These are phyloP conservation scores for Iris pallida DNA, from an alignment of 116 monocot genomes.

Conservation along the genomic window DNA sequence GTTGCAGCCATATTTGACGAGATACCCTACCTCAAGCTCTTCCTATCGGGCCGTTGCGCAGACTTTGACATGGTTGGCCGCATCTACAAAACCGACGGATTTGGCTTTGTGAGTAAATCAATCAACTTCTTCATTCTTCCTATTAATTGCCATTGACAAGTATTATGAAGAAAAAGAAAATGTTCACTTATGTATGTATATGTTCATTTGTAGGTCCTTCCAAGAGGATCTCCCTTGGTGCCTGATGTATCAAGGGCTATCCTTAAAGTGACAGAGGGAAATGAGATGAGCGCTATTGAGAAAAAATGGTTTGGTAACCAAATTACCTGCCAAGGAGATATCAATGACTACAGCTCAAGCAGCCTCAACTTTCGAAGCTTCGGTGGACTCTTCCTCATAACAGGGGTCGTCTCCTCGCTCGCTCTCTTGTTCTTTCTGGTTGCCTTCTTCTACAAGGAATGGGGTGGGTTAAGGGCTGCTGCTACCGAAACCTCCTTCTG, in stretches of 20 bases:
- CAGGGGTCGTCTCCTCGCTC: slow-evolving; percentile 24
- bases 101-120: slow-evolving; percentile 42
- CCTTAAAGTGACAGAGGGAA: slow-evolving; percentile 40
- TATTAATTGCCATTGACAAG: neutral
- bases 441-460: slow-evolving; percentile 22
- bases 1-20: slow-evolving; percentile 44
- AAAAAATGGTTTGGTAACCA: slow-evolving; percentile 30
- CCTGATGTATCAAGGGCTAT: slow-evolving; percentile 51
- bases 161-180: too few species aligned
- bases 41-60: slow-evolving; percentile 23
- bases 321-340: slow-evolving; percentile 10
- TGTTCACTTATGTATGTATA: too few species aligned
- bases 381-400: slow-evolving; percentile 61
- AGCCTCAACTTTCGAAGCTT: slow-evolving; percentile 54
- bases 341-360: slow-evolving; percentile 12
- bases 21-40: slow-evolving; percentile 44
- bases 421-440: slow-evolving; percentile 17
- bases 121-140: neutral
- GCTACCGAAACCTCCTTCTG: slow-evolving; percentile 6
- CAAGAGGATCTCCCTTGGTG: slow-evolving; percentile 44
- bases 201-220: slow-evolving; percentile 33
- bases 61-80: slow-evolving; percentile 31
- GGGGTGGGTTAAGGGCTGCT: slow-evolving; percentile 9
- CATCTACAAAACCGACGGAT: slow-evolving; percentile 37
- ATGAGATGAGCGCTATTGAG: slow-evolving; percentile 30